phyloP scores from a whole-genome alignment of 2,329 filamentous ascomycete genomes.

The Xylaria digitata region DNA sequence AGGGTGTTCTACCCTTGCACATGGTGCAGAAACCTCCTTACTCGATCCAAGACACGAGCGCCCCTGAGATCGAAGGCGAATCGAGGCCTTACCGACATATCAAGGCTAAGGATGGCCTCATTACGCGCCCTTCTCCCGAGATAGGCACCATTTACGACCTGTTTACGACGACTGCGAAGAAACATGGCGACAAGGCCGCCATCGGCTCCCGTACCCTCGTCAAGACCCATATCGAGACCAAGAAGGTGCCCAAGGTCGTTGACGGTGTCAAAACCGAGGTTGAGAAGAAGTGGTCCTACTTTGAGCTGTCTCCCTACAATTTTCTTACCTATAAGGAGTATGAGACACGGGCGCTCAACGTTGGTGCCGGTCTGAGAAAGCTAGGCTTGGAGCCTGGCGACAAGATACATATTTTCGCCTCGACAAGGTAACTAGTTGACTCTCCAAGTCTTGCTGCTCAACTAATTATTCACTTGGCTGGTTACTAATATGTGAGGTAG shows the following conservation, averaged over 20 bases:
- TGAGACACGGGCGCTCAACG: conserved; percentile 72
- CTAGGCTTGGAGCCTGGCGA: conserved; percentile 76
- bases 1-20: conserved; percentile 63
- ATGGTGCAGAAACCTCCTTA: conserved; percentile 78
- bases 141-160: conserved; percentile 84
- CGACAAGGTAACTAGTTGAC: conserved; percentile 72
- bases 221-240: conserved; percentile 82
- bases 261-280: conserved; percentile 83
- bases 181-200: conserved; percentile 71
- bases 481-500: conserved; percentile 55
- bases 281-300: conserved; percentile 92
- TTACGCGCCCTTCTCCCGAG: conserved; percentile 72
- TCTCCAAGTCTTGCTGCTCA: background rate
- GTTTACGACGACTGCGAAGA: conserved; percentile 73
- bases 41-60: conserved; percentile 77
- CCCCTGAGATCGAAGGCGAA: conserved; percentile 78
- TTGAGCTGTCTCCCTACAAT: conserved; percentile 81
- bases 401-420: conserved; percentile 83
- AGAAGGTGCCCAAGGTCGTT: conserved; percentile 89
- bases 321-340: conserved; percentile 86
- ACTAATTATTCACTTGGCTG: background rate
- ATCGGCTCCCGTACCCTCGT: conserved; percentile 79
- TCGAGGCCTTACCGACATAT: conserved; percentile 84
- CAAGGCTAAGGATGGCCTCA: conserved; percentile 75
- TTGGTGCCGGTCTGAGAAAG: conserved; percentile 79